Evolutionary conservation across 2,329 filamentous ascomycete species (phyloP).

Genomic region (Aspergillus phoenicis): DNA sequence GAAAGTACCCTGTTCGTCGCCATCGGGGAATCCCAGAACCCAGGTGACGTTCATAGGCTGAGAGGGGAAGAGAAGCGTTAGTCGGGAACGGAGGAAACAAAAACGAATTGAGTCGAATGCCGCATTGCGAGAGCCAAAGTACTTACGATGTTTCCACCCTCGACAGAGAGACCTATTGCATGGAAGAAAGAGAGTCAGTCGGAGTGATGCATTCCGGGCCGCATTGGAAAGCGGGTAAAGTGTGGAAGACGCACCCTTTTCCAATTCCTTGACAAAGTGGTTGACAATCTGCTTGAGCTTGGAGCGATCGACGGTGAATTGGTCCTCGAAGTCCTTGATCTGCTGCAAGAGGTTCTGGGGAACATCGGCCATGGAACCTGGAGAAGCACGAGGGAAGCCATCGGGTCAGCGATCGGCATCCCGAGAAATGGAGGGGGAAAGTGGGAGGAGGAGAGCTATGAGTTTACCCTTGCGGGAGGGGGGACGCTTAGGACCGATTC

Average conservation of each 20-base stretch:
- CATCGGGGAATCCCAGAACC: constrained; percentile 88
- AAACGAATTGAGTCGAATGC: not conserved
- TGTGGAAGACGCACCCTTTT: constrained; percentile 64
- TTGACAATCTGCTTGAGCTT: constrained; percentile 89
- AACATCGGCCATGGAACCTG: constrained; percentile 88
- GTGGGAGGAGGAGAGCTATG: not conserved
- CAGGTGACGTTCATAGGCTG: constrained; percentile 98
- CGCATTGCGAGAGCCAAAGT: not conserved
- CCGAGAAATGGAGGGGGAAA: not conserved
- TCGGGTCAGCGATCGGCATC: constrained; percentile 6
- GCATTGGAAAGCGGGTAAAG: not conserved
- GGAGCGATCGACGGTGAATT: constrained; percentile 74
- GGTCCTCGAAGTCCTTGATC: constrained; percentile 79
- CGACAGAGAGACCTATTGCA: constrained; percentile 71
- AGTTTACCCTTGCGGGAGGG: constrained; percentile 74
- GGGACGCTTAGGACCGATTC: constrained; percentile 63
- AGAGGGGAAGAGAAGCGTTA: not conserved
- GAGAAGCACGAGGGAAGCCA: constrained; percentile 2
- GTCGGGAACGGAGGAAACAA: not conserved
- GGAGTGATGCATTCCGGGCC: not conserved
- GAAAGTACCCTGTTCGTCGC: constrained; percentile 83
- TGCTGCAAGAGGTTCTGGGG: constrained; percentile 80
- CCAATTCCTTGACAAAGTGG: constrained; percentile 85
- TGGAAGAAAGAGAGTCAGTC: not conserved
- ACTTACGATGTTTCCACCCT: constrained; percentile 90